These are phyloP conservation scores for Aotearoamyces nothofagi DNA, from an alignment of 2,329 filamentous ascomycete genomes.

Conservation along the genomic window DNA sequence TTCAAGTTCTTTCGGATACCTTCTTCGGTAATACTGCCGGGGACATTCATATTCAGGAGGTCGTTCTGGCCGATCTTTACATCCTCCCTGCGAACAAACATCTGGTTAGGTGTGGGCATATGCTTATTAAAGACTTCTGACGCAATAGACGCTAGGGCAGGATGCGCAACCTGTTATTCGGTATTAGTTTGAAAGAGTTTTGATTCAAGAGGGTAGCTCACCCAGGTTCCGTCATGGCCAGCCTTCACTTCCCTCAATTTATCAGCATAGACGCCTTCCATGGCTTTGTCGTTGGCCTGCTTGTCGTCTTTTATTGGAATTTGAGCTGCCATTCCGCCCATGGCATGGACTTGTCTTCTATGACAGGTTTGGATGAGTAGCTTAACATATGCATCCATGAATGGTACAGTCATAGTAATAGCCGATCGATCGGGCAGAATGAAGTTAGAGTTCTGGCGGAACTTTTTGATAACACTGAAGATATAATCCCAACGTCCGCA, in stretches of 20 bases:
- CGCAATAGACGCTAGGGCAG: slow-evolving; percentile 76
- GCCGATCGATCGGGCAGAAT: slow-evolving; percentile 80
- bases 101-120: slow-evolving; percentile 97
- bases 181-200: too few relatives aligned
- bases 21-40: slow-evolving; percentile 79
- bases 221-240: slow-evolving; percentile 93
- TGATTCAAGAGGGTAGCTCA: too few relatives aligned
- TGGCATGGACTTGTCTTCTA: slow-evolving; percentile 90
- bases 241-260: slow-evolving; percentile 93
- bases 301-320: slow-evolving; percentile 96
- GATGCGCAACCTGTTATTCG: slow-evolving; percentile 96
- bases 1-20: slow-evolving; percentile 96
- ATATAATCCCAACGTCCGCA: slow-evolving; percentile 99
- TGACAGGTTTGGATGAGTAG: slow-evolving; percentile 98
- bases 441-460: slow-evolving; percentile 88
- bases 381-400: slow-evolving; percentile 96
- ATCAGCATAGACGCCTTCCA: slow-evolving; percentile 84
- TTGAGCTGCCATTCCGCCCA: slow-evolving; percentile 97
- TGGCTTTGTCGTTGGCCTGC: slow-evolving; percentile 81
- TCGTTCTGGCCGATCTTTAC: slow-evolving; percentile 77
- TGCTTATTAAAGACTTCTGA: slow-evolving; percentile 91
- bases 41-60: slow-evolving; percentile 95
- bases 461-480: slow-evolving; percentile 98
- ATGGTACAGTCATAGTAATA: slow-evolving; percentile 96
- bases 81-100: slow-evolving; percentile 81